A percentile compares a stretch with the other conserved stretches of the same genome.
Evolutionary conservation across 331 rosid species (phyloP).

Genomic region (Erythrophleum ivorense): DNA sequence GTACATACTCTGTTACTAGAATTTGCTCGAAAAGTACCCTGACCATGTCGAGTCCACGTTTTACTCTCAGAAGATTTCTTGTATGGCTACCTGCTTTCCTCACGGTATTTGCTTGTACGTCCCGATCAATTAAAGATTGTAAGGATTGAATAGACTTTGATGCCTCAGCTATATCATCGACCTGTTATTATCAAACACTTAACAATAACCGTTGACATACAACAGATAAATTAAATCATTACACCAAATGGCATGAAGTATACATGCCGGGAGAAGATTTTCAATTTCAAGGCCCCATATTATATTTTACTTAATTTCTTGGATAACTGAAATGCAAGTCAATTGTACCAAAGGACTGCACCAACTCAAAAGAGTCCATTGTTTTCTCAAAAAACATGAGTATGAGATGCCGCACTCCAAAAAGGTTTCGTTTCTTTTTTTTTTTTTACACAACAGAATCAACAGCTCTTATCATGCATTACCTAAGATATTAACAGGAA

Average conservation of each 20-base stretch:
- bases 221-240: conserved; percentile 6
- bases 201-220: not conserved
- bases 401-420: too few species aligned
- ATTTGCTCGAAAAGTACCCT: conserved; percentile 84
- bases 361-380: not conserved
- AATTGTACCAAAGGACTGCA: not conserved
- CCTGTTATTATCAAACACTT: conserved; percentile 52
- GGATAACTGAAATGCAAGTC: not conserved
- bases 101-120: conserved; percentile 58
- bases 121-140: conserved; percentile 70
- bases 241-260: conserved; percentile 9
- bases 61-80: conserved; percentile 89
- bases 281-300: not conserved
- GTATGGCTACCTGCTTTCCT: conserved; percentile 79
- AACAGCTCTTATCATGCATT: not conserved
- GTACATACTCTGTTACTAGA: conserved; percentile 68
- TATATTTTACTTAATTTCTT: not conserved
- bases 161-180: conserved; percentile 74
- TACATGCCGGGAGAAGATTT: conserved; percentile 6
- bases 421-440: too few species aligned
- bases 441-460: not conserved
- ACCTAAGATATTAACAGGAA: not conserved
- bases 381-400: not conserved
- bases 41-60: conserved; percentile 94
- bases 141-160: conserved; percentile 71